Conservation (phyloP, 1,284 basidiomycete species). For the Lentinus polychrous region DNA sequence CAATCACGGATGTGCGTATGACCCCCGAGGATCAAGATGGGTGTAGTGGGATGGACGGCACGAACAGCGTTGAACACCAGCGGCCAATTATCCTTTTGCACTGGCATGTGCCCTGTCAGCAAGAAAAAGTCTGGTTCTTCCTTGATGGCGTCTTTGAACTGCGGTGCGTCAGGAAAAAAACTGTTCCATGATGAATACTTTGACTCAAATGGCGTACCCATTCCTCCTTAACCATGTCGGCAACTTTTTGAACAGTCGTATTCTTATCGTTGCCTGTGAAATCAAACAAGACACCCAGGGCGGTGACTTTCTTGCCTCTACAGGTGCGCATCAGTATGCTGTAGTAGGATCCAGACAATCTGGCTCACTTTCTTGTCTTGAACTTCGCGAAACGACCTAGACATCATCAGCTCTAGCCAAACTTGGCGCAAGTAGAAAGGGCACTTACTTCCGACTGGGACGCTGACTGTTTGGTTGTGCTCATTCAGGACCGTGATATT, state of each 20-base stretch:
- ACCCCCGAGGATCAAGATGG: conserved; percentile 76
- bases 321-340: neutral
- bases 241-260: conserved; percentile 69
- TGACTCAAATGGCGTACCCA: conserved; percentile 41
- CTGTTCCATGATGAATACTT: neutral
- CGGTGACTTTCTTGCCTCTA: conserved; percentile 68
- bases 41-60: conserved; percentile 61
- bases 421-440: neutral
- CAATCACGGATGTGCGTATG: conserved; percentile 80
- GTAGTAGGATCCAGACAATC: neutral
- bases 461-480: conserved; percentile 40
- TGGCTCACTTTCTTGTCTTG: conserved; percentile 58
- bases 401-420: neutral
- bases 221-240: conserved; percentile 66
- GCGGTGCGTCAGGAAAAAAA: neutral
- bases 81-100: conserved; percentile 59
- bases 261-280: conserved; percentile 61
- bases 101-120: conserved; percentile 71
- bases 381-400: conserved; percentile 68
- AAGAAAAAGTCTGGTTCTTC: conserved; percentile 82
- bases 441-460: conserved; percentile 56
- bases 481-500: conserved; percentile 70
- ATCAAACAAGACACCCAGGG: conserved; percentile 76
- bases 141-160: conserved; percentile 73
- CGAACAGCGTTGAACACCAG: conserved; percentile 71